Base-by-base conservation (phyloP, 305 asterid genomes). In the Fraxinus sp. region DNA sequence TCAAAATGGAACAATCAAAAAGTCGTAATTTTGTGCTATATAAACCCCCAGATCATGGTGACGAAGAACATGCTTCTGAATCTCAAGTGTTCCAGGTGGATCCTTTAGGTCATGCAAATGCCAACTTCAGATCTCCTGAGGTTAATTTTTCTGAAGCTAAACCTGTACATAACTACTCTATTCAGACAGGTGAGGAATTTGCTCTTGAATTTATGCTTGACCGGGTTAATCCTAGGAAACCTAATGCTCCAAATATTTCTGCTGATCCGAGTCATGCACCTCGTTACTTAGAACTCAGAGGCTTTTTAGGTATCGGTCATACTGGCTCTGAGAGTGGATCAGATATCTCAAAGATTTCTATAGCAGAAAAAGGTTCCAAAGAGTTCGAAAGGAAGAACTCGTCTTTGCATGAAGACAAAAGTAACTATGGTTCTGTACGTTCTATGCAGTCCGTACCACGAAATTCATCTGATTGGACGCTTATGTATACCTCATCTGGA, bases 181-280 rank as follows among this genome's bases (percentile, higher is more conserved):
- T 93, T 79, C 95, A 88, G 86, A 93, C 97, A 22, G 97, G 97
- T 49, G 97, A 93, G 84, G 97, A 91, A 86, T 93, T 93, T 82
- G 86, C 93, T 66, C 89, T 91, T 36, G 95, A 93, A 79, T 93
- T 93, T 84, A 93, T 93, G 94, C 94, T 86, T 13, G 94, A 91
- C 79, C 85, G 93, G 70, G 89, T 88, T 81, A 90, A 87, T 86
- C 90, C 91, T 14, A 85, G 85, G 88, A 84, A 86, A 80, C 88
- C 92, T 77, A 80, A 83, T 82, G 85, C 68, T 81, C 90, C 93
- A 78, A 88, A 81, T 80, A 59, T 78, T 78, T 76, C 88, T 68
- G 90, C 89, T 77, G 93, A 90, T 87, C 90, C 91, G 68, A 87
- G 84, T 87, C 80, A 80, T 77, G 81, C 88, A 18, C 87, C 89